Conservation (phyloP, 2,329 filamentous ascomycete species). For the Fusarium hainanense region DNA sequence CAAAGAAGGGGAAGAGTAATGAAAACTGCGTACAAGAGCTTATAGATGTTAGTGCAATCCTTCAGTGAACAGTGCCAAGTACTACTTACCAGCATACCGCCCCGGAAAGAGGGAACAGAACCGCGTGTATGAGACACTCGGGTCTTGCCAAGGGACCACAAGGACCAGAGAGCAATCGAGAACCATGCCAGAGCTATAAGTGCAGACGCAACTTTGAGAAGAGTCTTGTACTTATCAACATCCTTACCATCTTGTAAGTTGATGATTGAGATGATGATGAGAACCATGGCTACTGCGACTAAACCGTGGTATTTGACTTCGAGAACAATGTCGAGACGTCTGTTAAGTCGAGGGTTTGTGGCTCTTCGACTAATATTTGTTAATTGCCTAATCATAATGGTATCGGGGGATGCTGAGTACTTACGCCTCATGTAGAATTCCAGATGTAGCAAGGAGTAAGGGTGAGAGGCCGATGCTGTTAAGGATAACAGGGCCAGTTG, state of each 20-base stretch:
- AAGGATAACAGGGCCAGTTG: slow-evolving; percentile 7
- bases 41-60: background rate
- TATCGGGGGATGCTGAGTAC: background rate
- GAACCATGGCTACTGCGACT: slow-evolving; percentile 8
- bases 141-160: slow-evolving; percentile 14
- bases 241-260: background rate
- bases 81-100: slow-evolving; percentile 4
- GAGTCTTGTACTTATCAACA: slow-evolving; percentile 2
- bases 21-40: slow-evolving; percentile 18
- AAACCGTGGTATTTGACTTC: slow-evolving; percentile 16
- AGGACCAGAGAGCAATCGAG: slow-evolving; percentile 1
- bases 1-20: slow-evolving; percentile 9
- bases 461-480: slow-evolving; percentile 20
- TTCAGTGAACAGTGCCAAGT: too few relatives aligned
- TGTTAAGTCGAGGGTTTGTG: slow-evolving; percentile 13
- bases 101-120: background rate
- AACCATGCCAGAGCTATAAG: slow-evolving; percentile 15
- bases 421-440: slow-evolving; percentile 20
- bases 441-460: slow-evolving; percentile 8
- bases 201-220: slow-evolving; percentile 7
- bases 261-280: slow-evolving; percentile 8
- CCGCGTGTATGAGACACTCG: background rate
- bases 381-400: background rate
- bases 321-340: slow-evolving; percentile 13
- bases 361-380: slow-evolving; percentile 3